A percentile compares a stretch with the other conserved stretches of the same genome.
phyloP scores from a whole-genome alignment of 2,329 filamentous ascomycete species.

The Alternaria ethzedia region DNA sequence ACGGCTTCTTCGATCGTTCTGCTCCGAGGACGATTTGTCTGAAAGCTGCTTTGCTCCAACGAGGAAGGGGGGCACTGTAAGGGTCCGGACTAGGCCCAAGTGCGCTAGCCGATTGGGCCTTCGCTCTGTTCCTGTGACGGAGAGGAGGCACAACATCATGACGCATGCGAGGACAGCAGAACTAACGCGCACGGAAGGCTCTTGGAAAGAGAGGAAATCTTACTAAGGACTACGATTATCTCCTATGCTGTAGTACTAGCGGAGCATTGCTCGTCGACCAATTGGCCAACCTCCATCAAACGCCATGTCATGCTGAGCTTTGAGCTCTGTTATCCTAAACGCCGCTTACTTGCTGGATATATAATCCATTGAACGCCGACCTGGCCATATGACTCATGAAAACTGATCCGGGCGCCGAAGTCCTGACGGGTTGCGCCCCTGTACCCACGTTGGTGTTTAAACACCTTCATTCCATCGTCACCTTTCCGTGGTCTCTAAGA shows the following conservation, averaged over 20 bases:
- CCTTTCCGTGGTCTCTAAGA: conserved; percentile 17
- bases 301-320: conserved; percentile 4
- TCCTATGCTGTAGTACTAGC: conserved; percentile 3
- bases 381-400: conserved; percentile 1
- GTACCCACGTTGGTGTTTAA: background rate
- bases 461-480: conserved; percentile 10
- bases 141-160: background rate
- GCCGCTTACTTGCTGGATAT: background rate
- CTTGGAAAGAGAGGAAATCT: background rate
- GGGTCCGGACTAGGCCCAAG: background rate
- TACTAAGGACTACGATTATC: conserved; percentile 16
- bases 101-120: background rate
- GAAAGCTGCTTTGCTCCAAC: background rate
- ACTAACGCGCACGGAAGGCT: background rate
- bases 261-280: conserved; percentile 1
- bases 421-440: conserved; percentile 1
- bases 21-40: background rate
- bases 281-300: background rate
- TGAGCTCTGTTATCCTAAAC: conserved; percentile 6
- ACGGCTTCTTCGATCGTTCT: background rate
- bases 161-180: background rate
- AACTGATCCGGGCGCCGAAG: background rate
- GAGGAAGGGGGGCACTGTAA: background rate
- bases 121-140: background rate
- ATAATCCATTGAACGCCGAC: conserved; percentile 1